phyloP scores from a whole-genome alignment of 169 alveolate species.

The Eimeria falciformis region DNA sequence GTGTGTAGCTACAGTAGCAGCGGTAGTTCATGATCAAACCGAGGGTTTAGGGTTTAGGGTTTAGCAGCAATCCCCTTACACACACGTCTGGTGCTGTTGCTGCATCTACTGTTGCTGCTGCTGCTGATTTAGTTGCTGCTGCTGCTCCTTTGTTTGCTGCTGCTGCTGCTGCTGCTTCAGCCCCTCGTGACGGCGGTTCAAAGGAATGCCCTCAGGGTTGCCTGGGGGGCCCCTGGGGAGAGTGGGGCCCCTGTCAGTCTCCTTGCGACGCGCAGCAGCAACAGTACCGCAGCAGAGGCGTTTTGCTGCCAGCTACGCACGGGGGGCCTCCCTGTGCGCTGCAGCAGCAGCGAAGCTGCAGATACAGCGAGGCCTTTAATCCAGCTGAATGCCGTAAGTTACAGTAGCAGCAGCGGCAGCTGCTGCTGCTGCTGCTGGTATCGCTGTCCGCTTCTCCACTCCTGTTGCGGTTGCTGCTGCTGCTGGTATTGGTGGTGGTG shows the following conservation, averaged over 20 bases:
- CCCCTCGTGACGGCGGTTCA: conserved; percentile 22
- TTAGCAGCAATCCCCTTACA: too few species aligned
- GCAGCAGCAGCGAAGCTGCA: conserved; percentile 27
- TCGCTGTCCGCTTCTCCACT: background rate
- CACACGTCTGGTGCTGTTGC: background rate
- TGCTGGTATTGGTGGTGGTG: conserved; percentile 3
- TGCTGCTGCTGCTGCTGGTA: conserved; percentile 2
- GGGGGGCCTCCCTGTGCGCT: conserved; percentile 38
- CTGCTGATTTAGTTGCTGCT: background rate
- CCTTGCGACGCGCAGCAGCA: conserved; percentile 45
- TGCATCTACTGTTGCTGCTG: conserved; percentile 14
- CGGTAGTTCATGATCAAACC: background rate
- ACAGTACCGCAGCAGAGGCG: conserved; percentile 37
- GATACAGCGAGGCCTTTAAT: background rate
- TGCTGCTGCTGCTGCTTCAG: conserved; percentile 35
- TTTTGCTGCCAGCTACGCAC: conserved; percentile 41
- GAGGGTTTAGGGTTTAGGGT: too few species aligned
- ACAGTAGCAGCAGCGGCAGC: conserved; percentile 26
- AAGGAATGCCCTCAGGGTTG: background rate
- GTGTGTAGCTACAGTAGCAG: background rate
- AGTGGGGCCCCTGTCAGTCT: background rate
- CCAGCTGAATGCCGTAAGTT: background rate
- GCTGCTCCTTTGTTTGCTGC: conserved; percentile 13
- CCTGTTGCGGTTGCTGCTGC: background rate
- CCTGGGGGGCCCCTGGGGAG: conserved; percentile 51